A percentile compares a stretch with the other conserved stretches of the same genome.
These are phyloP conservation scores for Dalechampia spathulata DNA, from an alignment of 441 rosid species.

Conservation along the genomic window DNA sequence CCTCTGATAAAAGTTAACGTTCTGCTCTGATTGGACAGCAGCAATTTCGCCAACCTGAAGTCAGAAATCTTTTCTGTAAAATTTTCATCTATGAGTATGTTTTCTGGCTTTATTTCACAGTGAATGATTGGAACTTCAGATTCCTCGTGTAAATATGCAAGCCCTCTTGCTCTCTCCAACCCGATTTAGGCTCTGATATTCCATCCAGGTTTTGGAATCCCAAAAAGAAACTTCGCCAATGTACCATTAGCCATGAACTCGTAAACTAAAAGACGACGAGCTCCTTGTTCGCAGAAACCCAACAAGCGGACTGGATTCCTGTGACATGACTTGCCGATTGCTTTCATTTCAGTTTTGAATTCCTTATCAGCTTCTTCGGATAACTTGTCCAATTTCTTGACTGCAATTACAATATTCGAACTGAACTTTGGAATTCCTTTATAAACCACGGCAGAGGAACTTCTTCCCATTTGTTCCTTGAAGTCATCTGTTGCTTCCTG, in stretches of 20 bases:
- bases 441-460: conserved; percentile 16
- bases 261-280: conserved; percentile 5
- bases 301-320: conserved; percentile 15
- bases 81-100: conserved; percentile 14
- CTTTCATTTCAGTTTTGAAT: conserved; percentile 16
- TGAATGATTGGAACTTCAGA: conserved; percentile 18
- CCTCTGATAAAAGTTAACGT: conserved; percentile 15
- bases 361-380: conserved; percentile 5
- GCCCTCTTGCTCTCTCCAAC: conserved; percentile 15
- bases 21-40: conserved; percentile 7
- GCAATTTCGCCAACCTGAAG: conserved; percentile 16
- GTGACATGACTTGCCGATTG: conserved; percentile 15
- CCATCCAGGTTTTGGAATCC: conserved; percentile 10
- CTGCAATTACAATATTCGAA: conserved; percentile 4
- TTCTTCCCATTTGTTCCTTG: conserved; percentile 14
- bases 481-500: conserved; percentile 7
- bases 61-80: conserved; percentile 15
- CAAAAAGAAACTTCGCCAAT: conserved; percentile 10
- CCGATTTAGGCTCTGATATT: conserved; percentile 9
- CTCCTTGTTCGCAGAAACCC: conserved; percentile 14
- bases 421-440: conserved; percentile 5
- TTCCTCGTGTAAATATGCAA: conserved; percentile 15
- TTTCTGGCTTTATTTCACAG: conserved; percentile 21
- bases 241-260: conserved; percentile 16
- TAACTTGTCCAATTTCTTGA: conserved; percentile 14